These are phyloP conservation scores for Mortierella sp. DNA, from an alignment of 371 early-diverging fungal genomes.

Conservation along the genomic window DNA sequence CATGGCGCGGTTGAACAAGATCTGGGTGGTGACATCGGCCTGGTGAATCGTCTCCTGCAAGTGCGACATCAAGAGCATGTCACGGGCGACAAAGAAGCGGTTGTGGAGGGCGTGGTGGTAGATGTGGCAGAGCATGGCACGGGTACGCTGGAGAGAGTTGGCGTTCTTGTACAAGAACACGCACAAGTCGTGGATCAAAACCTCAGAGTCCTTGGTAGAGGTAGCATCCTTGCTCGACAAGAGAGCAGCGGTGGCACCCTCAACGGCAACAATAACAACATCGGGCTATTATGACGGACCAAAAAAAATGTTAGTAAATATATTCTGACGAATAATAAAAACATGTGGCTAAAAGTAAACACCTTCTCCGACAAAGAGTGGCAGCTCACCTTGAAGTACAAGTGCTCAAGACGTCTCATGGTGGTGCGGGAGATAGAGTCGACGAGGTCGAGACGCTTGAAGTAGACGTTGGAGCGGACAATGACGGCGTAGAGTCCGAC, in stretches of 20 bases:
- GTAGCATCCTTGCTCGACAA: constrained; percentile 54
- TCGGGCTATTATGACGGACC: constrained; percentile 28
- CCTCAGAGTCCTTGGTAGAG: constrained; percentile 66
- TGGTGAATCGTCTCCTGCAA: constrained; percentile 94
- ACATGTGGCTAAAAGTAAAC: background rate
- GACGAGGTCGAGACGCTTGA: constrained; percentile 70
- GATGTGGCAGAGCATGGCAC: constrained; percentile 97
- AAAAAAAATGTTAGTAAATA: background rate
- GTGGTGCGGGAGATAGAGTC: constrained; percentile 79
- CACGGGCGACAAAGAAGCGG: constrained; percentile 93
- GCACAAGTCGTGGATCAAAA: constrained; percentile 86
- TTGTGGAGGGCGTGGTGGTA: constrained; percentile 97
- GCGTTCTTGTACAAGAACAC: constrained; percentile 89
- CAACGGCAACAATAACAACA: constrained; percentile 50
- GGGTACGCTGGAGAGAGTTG: constrained; percentile 89
- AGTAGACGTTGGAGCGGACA: constrained; percentile 89
- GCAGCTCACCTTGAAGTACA: constrained; percentile 89
- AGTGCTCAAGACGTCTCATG: constrained; percentile 93
- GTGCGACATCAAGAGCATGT: constrained; percentile 98
- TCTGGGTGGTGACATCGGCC: constrained; percentile 94
- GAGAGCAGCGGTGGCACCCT: constrained; percentile 53
- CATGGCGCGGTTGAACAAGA: constrained; percentile 96
- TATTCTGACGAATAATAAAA: background rate
- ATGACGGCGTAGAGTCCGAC: constrained; percentile 89
- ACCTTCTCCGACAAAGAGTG: too few relatives aligned